Conservation (phyloP, 495 filamentous ascomycete species). For the Peziza echinospora region DNA sequence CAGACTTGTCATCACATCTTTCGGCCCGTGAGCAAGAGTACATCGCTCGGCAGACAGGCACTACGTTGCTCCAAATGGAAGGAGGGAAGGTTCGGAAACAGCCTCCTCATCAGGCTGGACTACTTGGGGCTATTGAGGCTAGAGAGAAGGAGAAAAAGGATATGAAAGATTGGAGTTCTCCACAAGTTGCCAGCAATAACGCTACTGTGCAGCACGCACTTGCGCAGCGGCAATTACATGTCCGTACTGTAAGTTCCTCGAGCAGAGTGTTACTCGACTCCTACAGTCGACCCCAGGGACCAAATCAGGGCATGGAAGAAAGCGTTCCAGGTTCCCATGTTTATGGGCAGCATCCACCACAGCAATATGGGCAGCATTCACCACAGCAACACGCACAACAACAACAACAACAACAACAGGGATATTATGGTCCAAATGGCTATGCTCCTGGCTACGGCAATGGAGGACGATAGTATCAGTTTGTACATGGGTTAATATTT, state of each 20-base stretch:
- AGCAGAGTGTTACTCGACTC: no score
- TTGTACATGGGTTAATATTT: no score
- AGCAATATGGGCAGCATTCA: no score
- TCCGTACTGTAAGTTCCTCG: conserved; percentile 14
- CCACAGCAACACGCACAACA: no score
- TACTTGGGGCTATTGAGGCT: conserved; percentile 55
- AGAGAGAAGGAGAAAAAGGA: conserved; percentile 52
- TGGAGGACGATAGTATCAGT: no score
- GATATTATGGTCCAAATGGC: no score
- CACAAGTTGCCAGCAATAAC: conserved; percentile 18
- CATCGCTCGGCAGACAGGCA: conserved; percentile 68
- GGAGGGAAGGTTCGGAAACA: conserved; percentile 26
- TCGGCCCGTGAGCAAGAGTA: conserved; percentile 91
- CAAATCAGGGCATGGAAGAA: no score
- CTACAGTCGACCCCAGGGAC: no score
- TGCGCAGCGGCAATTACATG: conserved; percentile 44
- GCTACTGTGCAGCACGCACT: conserved; percentile 57
- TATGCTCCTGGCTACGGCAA: no score
- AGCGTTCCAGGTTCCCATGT: no score
- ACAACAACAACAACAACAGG: no score
- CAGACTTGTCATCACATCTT: conserved; percentile 41
- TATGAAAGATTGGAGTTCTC: conserved; percentile 38
- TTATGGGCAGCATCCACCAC: no score
- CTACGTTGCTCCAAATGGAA: conserved; percentile 54
- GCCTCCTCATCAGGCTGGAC: conserved; percentile 32